These are phyloP conservation scores for Astrocystis sublimbata DNA, from an alignment of 495 filamentous ascomycete genomes.

Conservation along the genomic window DNA sequence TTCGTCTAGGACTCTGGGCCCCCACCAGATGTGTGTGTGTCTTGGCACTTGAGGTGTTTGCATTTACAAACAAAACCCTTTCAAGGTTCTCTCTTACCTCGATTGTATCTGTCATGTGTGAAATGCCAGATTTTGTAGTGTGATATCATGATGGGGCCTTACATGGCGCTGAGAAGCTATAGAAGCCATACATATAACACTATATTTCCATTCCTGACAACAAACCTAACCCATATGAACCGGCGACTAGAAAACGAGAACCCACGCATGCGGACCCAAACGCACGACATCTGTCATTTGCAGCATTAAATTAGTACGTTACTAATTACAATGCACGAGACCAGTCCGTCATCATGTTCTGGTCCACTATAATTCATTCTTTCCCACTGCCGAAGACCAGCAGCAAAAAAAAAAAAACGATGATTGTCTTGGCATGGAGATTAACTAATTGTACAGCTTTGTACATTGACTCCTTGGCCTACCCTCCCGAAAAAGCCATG, in stretches of 20 bases:
- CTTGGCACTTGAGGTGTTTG: neutral
- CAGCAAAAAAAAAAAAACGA: neutral
- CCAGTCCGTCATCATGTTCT: neutral
- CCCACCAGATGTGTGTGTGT: too few species aligned
- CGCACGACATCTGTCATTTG: neutral
- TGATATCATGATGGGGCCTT: neutral
- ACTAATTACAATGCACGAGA: too few species aligned
- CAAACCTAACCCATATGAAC: neutral
- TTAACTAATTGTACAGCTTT: neutral
- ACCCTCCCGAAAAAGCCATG: too few species aligned
- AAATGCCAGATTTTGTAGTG: neutral
- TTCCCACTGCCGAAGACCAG: neutral
- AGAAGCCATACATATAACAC: neutral
- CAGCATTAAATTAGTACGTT: too few species aligned
- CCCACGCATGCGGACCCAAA: neutral
- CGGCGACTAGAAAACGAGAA: neutral
- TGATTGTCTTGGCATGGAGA: neutral
- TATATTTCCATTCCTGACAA: neutral
- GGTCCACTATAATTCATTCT: neutral
- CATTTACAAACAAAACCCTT: neutral
- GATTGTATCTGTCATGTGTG: neutral
- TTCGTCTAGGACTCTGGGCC: too few species aligned
- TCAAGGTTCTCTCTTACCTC: neutral
- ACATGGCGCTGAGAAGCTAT: neutral
- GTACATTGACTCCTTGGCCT: too few species aligned